Base-by-base conservation (phyloP, 495 filamentous ascomycete species). In the Aspergillus hancockii region DNA sequence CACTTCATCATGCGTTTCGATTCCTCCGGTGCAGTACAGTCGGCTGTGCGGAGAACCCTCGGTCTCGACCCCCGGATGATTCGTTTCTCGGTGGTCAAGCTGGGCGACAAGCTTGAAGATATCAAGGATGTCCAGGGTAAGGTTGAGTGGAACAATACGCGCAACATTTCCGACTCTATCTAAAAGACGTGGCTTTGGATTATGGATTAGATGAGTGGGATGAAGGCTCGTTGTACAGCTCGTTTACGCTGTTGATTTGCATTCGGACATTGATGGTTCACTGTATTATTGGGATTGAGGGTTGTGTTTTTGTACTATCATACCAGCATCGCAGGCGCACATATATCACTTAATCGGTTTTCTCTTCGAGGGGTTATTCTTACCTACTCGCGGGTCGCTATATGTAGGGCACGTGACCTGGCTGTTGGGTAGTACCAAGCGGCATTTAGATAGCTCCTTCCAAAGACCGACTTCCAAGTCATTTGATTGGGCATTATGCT, bases 1-100 rank as follows among this genome's bases (percentile, higher is more conserved):
- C 96, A 98, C 80, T 98, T 98, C 79, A 86, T 96, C 68, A 90
- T 98, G 91, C 90, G 94, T 60, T 98, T 95, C 77, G 94, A 98
- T 72, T 67, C 87, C 32, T 85, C 83, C 45, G 81, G 84, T 22
- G 60, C 74, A 41, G 88, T 88, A 14, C 93, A 98, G 76, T 73
- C 85, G 45, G 81, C 81, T 45, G 82, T 98, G 6, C 80, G 85
- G 61, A 78, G 85, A 56, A 92, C 89, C 19, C 76, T 98, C 64
- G 81, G 83, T n/a, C 78, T 96, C 67, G 94, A 98, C 71, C 92
- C 95, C 21, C 79, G 94, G 65, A 89, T 97, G 85, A 89, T 98
- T 55, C 84, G 89, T 61, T 90, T 92, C 66, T 85, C 85, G 36
- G 83, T 90, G 38, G 92, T 98, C 36, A 95, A 92, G 81, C 72